Base-by-base conservation (phyloP, 768 basidiomycete species). In the Mycena polygramma region DNA sequence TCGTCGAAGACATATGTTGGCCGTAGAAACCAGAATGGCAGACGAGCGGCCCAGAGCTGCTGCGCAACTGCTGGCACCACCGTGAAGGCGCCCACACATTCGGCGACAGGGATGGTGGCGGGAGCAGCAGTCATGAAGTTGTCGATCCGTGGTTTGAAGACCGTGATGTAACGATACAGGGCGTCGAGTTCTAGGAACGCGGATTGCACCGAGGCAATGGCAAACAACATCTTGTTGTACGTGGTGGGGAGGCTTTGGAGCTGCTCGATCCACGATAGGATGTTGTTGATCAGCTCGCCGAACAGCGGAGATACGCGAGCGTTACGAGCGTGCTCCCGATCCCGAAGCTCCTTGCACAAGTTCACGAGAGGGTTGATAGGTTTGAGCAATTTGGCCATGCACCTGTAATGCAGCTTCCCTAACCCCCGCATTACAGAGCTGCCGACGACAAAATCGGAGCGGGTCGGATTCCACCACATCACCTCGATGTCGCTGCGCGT, bases 401-500 rank as follows among this genome's bases (percentile, higher is more conserved):
- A n/a, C 11, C 1, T 4, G 1, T 24, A 1, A 10, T 36, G n/a
- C 2, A 64, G 63, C 4, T 35, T 1, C 7, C 63, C 63, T 20
- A 64, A n/a, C 30, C 63, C 63, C 4, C 54, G 53, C 2, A 43
- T 64, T 11, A 64, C 36, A 6, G 63, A 20, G 19, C 54, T 64
- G 20, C 54, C 54, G 41, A 64, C 54, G 11, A 48, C n/a, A 19
- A 52, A 60, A 54, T 67, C 66, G 19, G 15, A 26, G 30, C 14
- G 39, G 4, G 58, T 53, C 7, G 66, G 66, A 24, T 63, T 37
- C 51, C 55, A 63, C 62, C 62, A 63, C 63, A 65, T 65, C 7
- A 24, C n/a, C 0, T 3, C 19, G 26, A 65, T 54, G 11, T 57
- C 63, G 20, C 19, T 26, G 41, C 46, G 35, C 7, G 20, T n/a